These are phyloP conservation scores for Asclepias syriaca DNA, from an alignment of 257 asterid species.

Conservation along the genomic window DNA sequence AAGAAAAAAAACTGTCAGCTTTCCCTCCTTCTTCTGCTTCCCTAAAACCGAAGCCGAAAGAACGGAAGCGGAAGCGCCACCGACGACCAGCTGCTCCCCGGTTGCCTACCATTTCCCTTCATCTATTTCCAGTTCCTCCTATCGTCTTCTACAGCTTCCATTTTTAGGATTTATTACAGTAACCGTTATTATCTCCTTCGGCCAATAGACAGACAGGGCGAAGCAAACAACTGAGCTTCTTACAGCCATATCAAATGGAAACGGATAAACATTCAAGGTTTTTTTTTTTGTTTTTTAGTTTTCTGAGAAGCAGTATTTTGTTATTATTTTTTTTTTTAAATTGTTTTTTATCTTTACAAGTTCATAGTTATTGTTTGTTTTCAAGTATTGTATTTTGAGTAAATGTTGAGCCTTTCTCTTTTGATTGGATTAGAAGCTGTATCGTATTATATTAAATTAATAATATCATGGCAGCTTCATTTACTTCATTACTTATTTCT, in stretches of 20 bases:
- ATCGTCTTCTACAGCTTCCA: not conserved
- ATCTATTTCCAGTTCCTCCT: not conserved
- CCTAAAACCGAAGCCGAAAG: not conserved
- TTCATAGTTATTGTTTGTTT: not conserved
- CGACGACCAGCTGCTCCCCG: not conserved
- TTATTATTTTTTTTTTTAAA: too few relatives aligned
- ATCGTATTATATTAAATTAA: too few relatives aligned
- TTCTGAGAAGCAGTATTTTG: not conserved
- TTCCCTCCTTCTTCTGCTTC: not conserved
- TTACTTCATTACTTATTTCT: too few relatives aligned
- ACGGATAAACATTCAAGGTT: not conserved
- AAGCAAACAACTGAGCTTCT: not conserved
- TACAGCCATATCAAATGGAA: slow-evolving; percentile 1
- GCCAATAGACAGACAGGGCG: not conserved
- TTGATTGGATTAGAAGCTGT: too few relatives aligned
- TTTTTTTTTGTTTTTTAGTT: too few relatives aligned
- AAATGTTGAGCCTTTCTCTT: not conserved
- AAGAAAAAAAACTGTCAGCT: too few relatives aligned
- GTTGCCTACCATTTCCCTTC: not conserved
- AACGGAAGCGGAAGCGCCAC: not conserved
- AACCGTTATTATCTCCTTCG: not conserved
- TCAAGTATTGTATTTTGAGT: not conserved
- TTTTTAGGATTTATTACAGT: not conserved
- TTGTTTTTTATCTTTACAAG: not conserved
- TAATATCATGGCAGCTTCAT: too few relatives aligned